phyloP scores from a whole-genome alignment of 352 stramenopile species.

The Phytopythium litorale region DNA sequence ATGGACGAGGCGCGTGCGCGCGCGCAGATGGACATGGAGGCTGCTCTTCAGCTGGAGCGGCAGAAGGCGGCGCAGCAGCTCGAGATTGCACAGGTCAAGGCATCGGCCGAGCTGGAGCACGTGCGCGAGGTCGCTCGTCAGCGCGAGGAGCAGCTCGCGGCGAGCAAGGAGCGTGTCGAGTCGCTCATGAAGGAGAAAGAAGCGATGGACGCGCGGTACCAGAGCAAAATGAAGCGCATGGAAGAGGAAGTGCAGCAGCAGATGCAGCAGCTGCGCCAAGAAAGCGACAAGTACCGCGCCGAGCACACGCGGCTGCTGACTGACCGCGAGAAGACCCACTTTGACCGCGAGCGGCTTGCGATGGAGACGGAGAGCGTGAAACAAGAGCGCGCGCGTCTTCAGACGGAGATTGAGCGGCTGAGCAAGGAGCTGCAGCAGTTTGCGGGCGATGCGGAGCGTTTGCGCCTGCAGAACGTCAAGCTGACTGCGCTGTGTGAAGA shows the following conservation, averaged over 20 bases:
- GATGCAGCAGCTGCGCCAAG: conserved; percentile 42
- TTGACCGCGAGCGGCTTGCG: conserved; percentile 49
- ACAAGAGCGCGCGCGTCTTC: conserved; percentile 38
- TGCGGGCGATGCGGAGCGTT: conserved; percentile 28
- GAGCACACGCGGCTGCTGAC: conserved; percentile 43
- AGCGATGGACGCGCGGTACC: conserved; percentile 20
- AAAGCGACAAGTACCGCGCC: conserved; percentile 51
- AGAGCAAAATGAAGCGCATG: conserved; percentile 51
- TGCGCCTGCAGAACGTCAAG: conserved; percentile 57
- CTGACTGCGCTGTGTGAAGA: conserved; percentile 48
- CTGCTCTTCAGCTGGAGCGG: conserved; percentile 18
- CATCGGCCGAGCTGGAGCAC: conserved; percentile 37
- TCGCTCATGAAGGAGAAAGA: conserved; percentile 37
- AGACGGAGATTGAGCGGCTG: conserved; percentile 48
- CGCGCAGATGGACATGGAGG: conserved; percentile 31
- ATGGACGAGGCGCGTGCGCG: conserved; percentile 17
- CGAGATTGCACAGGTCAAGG: conserved; percentile 27
- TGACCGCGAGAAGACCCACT: conserved; percentile 52
- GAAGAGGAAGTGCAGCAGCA: conserved; percentile 56
- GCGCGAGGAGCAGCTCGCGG: conserved; percentile 40
- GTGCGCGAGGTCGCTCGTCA: conserved; percentile 34
- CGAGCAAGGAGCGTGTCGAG: conserved; percentile 30
- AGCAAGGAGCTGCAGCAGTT: conserved; percentile 42
- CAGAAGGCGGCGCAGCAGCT: conserved; percentile 38
- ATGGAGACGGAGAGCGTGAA: conserved; percentile 46